Conservation (phyloP, 1,284 basidiomycete species). For the Rhodotorula glutinis region DNA sequence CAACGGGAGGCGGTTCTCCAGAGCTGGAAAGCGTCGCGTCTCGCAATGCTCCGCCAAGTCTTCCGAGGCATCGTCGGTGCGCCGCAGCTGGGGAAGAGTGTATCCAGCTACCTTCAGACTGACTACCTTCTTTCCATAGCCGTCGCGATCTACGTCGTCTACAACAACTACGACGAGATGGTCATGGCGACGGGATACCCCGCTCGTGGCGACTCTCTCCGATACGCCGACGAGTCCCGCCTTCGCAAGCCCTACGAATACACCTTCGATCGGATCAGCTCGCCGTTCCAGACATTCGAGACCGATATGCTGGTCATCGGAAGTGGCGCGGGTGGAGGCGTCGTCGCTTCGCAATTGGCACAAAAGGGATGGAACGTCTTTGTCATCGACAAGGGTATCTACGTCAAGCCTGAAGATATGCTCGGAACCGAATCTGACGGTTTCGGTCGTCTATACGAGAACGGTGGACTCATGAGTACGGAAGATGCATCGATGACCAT, state of each 20-base stretch:
- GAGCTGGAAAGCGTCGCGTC: conserved; percentile 23
- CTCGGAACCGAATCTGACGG: conserved; percentile 47
- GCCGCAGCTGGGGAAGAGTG: neutral
- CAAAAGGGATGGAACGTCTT: conserved; percentile 49
- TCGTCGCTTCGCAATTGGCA: conserved; percentile 48
- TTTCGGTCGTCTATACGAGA: conserved; percentile 49
- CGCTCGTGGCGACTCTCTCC: conserved; percentile 20
- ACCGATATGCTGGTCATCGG: conserved; percentile 48
- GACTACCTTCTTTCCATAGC: neutral
- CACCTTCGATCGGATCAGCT: conserved; percentile 27
- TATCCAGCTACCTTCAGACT: neutral
- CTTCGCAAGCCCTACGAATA: conserved; percentile 21
- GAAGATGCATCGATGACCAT: conserved; percentile 50
- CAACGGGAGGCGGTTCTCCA: conserved; percentile 29
- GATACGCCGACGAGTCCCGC: conserved; percentile 15
- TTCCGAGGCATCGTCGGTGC: conserved; percentile 26
- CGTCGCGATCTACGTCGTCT: conserved; percentile 28
- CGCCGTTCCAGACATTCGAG: conserved; percentile 26
- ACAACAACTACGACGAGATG: conserved; percentile 27
- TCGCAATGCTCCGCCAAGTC: conserved; percentile 23
- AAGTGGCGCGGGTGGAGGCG: conserved; percentile 52
- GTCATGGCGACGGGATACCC: conserved; percentile 31
- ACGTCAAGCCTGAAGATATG: conserved; percentile 47
- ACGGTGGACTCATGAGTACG: conserved; percentile 48
- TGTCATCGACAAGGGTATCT: conserved; percentile 53